phyloP scores from a whole-genome alignment of 441 rosid species.

The Eutrema salsugineum region DNA sequence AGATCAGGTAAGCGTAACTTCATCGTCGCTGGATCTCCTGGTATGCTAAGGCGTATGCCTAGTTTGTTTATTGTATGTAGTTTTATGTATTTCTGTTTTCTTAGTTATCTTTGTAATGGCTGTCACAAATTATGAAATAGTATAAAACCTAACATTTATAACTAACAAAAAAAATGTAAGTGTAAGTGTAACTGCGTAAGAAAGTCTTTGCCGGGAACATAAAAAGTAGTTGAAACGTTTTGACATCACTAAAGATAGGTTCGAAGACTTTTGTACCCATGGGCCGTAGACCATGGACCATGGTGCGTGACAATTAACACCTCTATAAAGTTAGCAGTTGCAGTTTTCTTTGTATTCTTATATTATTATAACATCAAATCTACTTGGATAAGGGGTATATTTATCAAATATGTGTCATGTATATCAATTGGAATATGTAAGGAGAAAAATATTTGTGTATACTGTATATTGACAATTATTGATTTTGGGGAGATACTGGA shows the following conservation, averaged over 20 bases:
- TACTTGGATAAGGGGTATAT: neutral
- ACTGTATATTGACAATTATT: neutral
- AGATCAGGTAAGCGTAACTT: neutral
- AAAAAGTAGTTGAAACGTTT: neutral
- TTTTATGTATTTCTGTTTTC: no score
- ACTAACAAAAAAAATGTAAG: no score
- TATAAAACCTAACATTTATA: no score
- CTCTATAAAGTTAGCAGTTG: neutral
- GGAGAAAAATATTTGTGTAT: neutral
- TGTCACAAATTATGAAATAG: no score
- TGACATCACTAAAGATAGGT: neutral
- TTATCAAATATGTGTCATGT: neutral
- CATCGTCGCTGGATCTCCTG: no score
- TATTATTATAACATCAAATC: neutral
- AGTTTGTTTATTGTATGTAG: no score
- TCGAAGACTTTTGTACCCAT: slow-evolving; percentile 3
- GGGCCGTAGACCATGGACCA: neutral
- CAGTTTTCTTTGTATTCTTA: neutral
- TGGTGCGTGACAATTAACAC: slow-evolving; percentile 12
- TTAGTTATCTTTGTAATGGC: no score
- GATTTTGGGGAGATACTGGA: neutral
- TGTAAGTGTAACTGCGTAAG: neutral
- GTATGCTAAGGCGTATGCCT: no score
- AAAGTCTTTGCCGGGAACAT: neutral
- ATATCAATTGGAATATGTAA: neutral